These are phyloP conservation scores for Amphibolis antarctica DNA, from an alignment of 106 monocot genomes.

Conservation along the genomic window DNA sequence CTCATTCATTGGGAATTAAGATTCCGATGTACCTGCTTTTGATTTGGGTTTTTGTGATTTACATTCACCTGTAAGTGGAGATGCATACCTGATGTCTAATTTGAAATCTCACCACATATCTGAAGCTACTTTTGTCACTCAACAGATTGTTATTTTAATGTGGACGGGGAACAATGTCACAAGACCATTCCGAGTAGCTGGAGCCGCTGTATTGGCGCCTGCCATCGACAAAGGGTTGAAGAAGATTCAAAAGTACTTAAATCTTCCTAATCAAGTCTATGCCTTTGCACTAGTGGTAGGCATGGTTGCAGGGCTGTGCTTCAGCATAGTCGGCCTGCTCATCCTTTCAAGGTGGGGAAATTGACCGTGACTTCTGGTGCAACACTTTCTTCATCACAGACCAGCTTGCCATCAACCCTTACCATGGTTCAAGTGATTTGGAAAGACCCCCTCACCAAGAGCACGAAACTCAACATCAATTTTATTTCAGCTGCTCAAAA, in stretches of 20 bases:
- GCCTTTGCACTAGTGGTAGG: conserved; percentile 46
- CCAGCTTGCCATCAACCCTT: too few relatives aligned
- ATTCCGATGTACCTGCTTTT: too few relatives aligned
- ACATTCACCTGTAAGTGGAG: too few relatives aligned
- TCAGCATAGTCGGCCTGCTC: conserved; percentile 38
- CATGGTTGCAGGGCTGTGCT: conserved; percentile 31
- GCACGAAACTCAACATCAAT: too few relatives aligned
- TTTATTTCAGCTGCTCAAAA: too few relatives aligned
- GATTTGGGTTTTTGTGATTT: too few relatives aligned
- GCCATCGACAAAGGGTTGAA: conserved; percentile 45
- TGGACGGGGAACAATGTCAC: conserved; percentile 86
- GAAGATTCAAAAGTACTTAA: conserved; percentile 38
- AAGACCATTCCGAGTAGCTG: conserved; percentile 64
- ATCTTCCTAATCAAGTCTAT: conserved; percentile 34
- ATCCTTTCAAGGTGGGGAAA: conserved; percentile 68
- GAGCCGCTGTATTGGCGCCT: conserved; percentile 64
- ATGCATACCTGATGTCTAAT: too few relatives aligned
- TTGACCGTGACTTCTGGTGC: conserved; percentile 12
- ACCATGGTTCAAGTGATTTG: too few relatives aligned
- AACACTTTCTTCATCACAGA: too few relatives aligned
- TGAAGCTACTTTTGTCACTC: neutral
- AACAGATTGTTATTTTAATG: conserved; percentile 59
- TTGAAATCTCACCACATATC: too few relatives aligned
- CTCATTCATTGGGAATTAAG: too few relatives aligned
- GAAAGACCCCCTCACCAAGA: too few relatives aligned